These are phyloP conservation scores for Bruguiera hainesii DNA, from an alignment of 441 rosid species.

Conservation along the genomic window DNA sequence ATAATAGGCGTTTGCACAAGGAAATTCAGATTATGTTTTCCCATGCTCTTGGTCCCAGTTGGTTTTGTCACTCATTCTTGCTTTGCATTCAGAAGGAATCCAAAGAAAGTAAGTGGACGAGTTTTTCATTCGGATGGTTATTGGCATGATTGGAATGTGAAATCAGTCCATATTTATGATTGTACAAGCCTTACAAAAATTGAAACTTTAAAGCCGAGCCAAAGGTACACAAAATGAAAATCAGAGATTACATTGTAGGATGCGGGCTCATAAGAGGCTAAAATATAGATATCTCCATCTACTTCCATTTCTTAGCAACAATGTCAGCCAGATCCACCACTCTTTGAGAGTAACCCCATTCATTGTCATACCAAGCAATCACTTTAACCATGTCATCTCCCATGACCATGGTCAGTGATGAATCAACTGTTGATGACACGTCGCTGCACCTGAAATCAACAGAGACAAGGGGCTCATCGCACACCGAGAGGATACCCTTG, in stretches of 20 bases:
- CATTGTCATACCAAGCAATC: conserved; percentile 96
- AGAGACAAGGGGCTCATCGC: conserved; percentile 93
- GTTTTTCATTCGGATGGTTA: no score
- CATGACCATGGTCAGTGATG: conserved; percentile 95
- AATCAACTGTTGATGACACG: conserved; percentile 77
- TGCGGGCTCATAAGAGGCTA: background rate
- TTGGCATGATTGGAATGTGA: no score
- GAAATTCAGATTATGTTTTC: no score
- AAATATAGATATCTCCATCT: conserved; percentile 14
- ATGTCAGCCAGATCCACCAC: conserved; percentile 95
- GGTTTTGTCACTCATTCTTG: no score
- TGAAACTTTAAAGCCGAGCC: conserved; percentile 14
- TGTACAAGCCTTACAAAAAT: conserved; percentile 25
- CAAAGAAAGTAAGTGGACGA: no score
- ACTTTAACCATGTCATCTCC: conserved; percentile 99
- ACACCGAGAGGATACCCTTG: conserved; percentile 72
- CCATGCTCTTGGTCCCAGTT: no score
- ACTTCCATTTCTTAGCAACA: conserved; percentile 87
- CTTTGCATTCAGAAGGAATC: no score
- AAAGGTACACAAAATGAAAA: conserved; percentile 22
- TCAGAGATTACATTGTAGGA: conserved; percentile 20
- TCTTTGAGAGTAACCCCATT: conserved; percentile 99
- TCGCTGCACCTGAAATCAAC: conserved; percentile 94
- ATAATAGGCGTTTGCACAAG: no score
- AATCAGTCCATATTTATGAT: conserved; percentile 2